A percentile compares a stretch with the other conserved stretches of the same genome.
Conservation (phyloP, 495 filamentous ascomycete species). For the Aspergillus campestris region DNA sequence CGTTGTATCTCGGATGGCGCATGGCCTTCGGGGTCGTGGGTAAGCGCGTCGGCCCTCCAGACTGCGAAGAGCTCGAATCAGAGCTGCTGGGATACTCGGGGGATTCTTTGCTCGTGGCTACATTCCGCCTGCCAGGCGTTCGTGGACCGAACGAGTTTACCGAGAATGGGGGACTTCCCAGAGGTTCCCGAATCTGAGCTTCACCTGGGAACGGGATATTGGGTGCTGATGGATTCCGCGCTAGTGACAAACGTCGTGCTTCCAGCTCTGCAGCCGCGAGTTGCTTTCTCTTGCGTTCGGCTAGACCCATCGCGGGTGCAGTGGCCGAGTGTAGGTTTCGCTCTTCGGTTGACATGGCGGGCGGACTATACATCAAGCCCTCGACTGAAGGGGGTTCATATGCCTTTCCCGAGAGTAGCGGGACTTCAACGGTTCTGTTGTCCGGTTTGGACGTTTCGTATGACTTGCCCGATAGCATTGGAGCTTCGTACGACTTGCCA, state of each 20-base stretch:
- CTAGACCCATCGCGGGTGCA: slow-evolving; percentile 20
- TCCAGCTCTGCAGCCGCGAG: slow-evolving; percentile 79
- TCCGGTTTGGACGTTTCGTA: too few species aligned
- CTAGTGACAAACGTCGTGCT: slow-evolving; percentile 74
- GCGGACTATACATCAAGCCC: too few species aligned
- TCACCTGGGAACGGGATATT: slow-evolving; percentile 74
- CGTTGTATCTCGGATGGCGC: slow-evolving; percentile 62
- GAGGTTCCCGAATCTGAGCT: slow-evolving; percentile 26
- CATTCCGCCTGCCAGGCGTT: slow-evolving; percentile 25
- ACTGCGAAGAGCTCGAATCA: slow-evolving; percentile 34
- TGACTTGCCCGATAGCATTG: too few species aligned
- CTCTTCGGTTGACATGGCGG: slow-evolving; percentile 11
- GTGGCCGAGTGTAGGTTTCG: slow-evolving; percentile 17
- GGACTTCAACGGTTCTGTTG: too few species aligned
- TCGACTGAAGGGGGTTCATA: too few species aligned
- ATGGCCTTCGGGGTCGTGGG: slow-evolving; percentile 81
- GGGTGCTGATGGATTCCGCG: slow-evolving; percentile 67
- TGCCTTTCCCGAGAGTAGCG: too few species aligned
- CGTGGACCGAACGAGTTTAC: slow-evolving; percentile 37
- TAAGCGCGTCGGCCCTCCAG: slow-evolving; percentile 50
- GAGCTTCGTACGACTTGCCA: too few species aligned
- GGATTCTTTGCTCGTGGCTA: slow-evolving; percentile 33
- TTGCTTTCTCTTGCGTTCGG: slow-evolving; percentile 54
- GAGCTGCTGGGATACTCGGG: slow-evolving; percentile 39
- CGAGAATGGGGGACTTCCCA: slow-evolving; percentile 27